These are phyloP conservation scores for Lepidium sativum DNA, from an alignment of 345 rosid species.

Conservation along the genomic window DNA sequence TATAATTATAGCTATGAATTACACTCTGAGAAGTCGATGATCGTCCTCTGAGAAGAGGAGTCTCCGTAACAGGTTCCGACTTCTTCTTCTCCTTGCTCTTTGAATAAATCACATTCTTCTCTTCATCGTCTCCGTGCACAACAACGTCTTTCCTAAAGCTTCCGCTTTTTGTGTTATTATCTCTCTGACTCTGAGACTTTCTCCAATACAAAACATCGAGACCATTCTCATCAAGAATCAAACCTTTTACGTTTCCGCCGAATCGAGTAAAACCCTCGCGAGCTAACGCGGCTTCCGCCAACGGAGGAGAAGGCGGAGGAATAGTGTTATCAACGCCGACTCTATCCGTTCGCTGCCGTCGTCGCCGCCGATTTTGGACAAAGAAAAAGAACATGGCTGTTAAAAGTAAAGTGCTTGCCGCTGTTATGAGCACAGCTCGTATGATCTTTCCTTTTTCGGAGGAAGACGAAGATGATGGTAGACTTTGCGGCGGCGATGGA, in stretches of 20 bases:
- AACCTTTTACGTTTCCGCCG: conserved; percentile 35
- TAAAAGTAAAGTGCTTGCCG: conserved; percentile 47
- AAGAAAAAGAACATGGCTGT: conserved; percentile 52
- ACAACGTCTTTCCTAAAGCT: conserved; percentile 10
- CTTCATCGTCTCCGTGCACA: background rate
- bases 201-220: conserved; percentile 48
- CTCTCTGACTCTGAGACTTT: conserved; percentile 24
- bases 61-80: conserved; percentile 32
- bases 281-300: conserved; percentile 15
- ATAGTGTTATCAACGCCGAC: background rate
- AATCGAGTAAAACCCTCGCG: conserved; percentile 27
- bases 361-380: conserved; percentile 23
- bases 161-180: background rate
- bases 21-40: conserved; percentile 45
- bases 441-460: conserved; percentile 24
- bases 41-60: conserved; percentile 58
- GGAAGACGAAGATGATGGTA: conserved; percentile 10
- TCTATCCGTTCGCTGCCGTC: conserved; percentile 30
- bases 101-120: conserved; percentile 9
- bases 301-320: conserved; percentile 7
- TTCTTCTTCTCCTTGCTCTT: conserved; percentile 22
- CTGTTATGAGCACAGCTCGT: conserved; percentile 61
- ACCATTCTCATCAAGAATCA: conserved; percentile 42
- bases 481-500: background rate
- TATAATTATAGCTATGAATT: conserved; percentile 6